These are phyloP conservation scores for Austroboletus novae-zelandiae DNA, from an alignment of 1,284 basidiomycete species.

Conservation along the genomic window DNA sequence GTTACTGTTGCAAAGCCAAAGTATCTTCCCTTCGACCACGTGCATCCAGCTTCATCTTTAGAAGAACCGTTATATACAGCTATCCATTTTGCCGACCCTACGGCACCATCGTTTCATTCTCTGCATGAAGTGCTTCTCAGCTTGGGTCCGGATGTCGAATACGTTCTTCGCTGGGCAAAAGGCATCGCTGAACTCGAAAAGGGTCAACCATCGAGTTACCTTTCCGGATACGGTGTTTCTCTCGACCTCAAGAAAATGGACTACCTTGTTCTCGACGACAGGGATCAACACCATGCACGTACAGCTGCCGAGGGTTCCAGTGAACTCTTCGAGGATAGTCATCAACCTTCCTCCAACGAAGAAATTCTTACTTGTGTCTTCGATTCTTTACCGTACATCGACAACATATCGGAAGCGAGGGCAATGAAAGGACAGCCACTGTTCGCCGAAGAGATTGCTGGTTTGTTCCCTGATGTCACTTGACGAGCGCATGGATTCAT, in stretches of 20 bases:
- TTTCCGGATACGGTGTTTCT: conserved; percentile 89
- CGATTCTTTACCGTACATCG: conserved; percentile 53
- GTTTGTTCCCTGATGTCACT: conserved; percentile 35
- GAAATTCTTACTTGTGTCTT: conserved; percentile 40
- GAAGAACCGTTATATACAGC: conserved; percentile 55
- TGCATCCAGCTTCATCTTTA: conserved; percentile 46
- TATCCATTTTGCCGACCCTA: conserved; percentile 69
- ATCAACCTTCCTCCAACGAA: conserved; percentile 23
- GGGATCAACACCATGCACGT: conserved; percentile 34
- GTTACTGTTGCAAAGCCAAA: conserved; percentile 37
- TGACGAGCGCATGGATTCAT: neutral
- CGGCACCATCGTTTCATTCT: conserved; percentile 59
- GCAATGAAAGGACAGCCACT: conserved; percentile 45
- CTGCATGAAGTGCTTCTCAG: conserved; percentile 65
- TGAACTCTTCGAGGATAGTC: conserved; percentile 8
- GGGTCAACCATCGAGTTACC: conserved; percentile 37
- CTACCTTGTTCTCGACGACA: conserved; percentile 91
- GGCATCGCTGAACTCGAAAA: conserved; percentile 35
- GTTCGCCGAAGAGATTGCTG: conserved; percentile 58
- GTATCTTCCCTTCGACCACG: conserved; percentile 70
- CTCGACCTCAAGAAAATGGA: conserved; percentile 97
- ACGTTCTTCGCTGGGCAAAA: conserved; percentile 59
- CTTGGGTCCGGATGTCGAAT: conserved; percentile 54
- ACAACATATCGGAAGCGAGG: conserved; percentile 45
- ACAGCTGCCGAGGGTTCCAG: conserved; percentile 1